Conservation (phyloP, 169 alveolate genomes). For the Plasmodium coatneyi region DNA sequence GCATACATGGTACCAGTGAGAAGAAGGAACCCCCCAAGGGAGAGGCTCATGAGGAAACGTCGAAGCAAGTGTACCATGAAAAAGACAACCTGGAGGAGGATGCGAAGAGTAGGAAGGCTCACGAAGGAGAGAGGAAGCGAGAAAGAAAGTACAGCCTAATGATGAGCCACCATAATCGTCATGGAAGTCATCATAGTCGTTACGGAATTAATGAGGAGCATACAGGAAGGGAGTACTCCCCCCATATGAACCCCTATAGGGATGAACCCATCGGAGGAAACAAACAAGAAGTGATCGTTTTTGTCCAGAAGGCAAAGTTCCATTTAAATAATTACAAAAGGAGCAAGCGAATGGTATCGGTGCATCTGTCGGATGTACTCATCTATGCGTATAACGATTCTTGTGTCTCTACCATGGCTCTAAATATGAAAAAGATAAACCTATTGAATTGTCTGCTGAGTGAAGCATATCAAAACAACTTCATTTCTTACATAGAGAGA, state of each 20-base stretch:
- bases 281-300: conserved; percentile 15
- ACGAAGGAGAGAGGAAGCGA: not conserved
- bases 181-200: not conserved
- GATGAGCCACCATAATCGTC: not conserved
- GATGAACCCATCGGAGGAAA: not conserved
- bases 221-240: not conserved
- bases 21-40: not conserved
- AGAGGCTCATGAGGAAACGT: not conserved
- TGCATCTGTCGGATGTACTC: conserved; percentile 25
- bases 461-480: not conserved
- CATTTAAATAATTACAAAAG: conserved; percentile 54
- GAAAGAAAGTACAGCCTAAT: not conserved
- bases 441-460: conserved; percentile 20
- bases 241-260: not conserved
- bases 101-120: not conserved
- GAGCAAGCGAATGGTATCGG: conserved; percentile 51
- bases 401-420: not conserved
- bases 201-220: conserved; percentile 8
- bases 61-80: not conserved
- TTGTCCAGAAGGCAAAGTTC: conserved; percentile 17
- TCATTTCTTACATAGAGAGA: not conserved
- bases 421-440: conserved; percentile 28
- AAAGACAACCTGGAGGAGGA: not conserved
- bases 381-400: conserved; percentile 1
- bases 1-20: not conserved